A percentile compares a stretch with the other conserved stretches of the same genome.
phyloP scores from a whole-genome alignment of 768 basidiomycete genomes.

The Coprinopsis sp. region DNA sequence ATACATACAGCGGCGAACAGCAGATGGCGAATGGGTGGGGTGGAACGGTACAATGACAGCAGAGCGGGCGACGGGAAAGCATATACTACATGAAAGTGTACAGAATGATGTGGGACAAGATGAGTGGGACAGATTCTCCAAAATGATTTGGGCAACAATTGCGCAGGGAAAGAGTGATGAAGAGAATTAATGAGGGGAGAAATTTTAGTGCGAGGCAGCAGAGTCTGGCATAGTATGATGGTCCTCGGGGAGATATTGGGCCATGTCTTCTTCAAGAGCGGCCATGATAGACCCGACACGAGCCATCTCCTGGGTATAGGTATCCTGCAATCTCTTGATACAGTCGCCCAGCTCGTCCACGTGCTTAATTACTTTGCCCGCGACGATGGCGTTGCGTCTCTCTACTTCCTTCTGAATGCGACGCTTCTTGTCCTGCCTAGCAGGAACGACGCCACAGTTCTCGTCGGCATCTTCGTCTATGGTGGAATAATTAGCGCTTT shows the following conservation, averaged over 20 bases:
- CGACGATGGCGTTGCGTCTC: constrained; percentile 25
- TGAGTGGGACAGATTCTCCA: neutral
- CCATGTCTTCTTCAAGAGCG: constrained; percentile 16
- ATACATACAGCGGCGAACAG: too few relatives aligned
- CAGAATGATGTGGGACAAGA: neutral
- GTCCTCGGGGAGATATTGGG: constrained; percentile 1
- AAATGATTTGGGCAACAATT: neutral
- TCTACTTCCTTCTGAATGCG: constrained; percentile 20
- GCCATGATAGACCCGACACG: constrained; percentile 29
- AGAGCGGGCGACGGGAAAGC: too few relatives aligned
- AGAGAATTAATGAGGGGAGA: neutral
- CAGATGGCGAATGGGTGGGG: too few relatives aligned
- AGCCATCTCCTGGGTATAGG: constrained; percentile 31
- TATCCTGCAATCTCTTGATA: constrained; percentile 29
- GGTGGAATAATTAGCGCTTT: constrained; percentile 17
- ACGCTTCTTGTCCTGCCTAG: constrained; percentile 29
- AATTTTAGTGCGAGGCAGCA: constrained; percentile 1
- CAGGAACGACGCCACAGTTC: constrained; percentile 27
- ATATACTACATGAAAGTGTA: too few relatives aligned
- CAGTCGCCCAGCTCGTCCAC: constrained; percentile 32
- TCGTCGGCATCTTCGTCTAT: constrained; percentile 31
- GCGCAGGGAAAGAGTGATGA: neutral
- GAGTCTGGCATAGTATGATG: constrained; percentile 3
- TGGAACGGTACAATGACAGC: too few relatives aligned
- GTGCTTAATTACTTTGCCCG: constrained; percentile 28